Evolutionary conservation across 1,284 basidiomycete genomes (phyloP).

Genomic region (Puccinia coronata): DNA sequence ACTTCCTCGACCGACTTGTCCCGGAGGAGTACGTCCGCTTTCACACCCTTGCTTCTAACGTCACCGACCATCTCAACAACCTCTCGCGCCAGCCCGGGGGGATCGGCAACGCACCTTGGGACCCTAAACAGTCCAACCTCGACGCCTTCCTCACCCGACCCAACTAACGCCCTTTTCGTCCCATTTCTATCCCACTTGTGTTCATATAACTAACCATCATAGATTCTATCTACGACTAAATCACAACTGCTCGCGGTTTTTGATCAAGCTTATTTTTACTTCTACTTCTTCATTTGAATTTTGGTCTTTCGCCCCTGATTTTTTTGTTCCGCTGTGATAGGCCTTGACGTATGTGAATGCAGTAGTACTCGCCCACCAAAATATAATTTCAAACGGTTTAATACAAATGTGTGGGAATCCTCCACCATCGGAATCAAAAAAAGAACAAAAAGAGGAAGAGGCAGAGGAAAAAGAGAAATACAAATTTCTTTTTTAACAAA

Average conservation of each 20-base stretch:
- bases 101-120: conserved; percentile 19
- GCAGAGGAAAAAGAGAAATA: not conserved
- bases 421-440: not conserved
- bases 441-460: no score
- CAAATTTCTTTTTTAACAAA: no score
- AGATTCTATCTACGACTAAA: no score
- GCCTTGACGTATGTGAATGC: no score
- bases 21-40: not conserved
- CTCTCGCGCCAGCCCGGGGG: conserved; percentile 16
- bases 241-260: no score
- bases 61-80: conserved; percentile 4
- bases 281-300: no score
- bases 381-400: no score
- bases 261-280: no score
- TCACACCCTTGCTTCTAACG: conserved; percentile 8
- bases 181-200: not conserved
- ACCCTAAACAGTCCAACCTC: conserved; percentile 26
- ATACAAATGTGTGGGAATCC: not conserved
- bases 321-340: no score
- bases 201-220: no score
- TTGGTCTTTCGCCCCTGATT: no score
- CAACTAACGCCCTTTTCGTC: not conserved
- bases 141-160: conserved; percentile 13
- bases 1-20: not conserved
- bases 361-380: no score